Base-by-base conservation (phyloP, 495 filamentous ascomycete genomes). In the Darksidea phi region DNA sequence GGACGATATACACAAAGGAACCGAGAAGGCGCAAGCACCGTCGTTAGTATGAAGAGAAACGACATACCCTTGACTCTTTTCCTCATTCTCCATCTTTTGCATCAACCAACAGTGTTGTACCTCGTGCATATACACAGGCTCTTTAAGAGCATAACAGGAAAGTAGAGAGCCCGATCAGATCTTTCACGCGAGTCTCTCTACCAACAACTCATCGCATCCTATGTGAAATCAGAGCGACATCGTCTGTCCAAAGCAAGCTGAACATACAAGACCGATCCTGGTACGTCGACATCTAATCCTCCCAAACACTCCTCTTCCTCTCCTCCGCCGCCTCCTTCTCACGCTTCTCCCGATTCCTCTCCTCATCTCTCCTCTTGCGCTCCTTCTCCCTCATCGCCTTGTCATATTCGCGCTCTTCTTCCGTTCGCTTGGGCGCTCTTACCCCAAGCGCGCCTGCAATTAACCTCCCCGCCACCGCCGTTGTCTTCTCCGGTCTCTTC, bases 391-490 rank as follows among this genome's bases (percentile, higher is more conserved):
- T 86, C 48, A 92, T 75, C 11, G 89, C 86, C 52, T 80, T 79
- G 69, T 98, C 94, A 72, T 96, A 98, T 62, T 88, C 88, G 58
- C 79, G 78, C 79, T 96, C 86, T 75, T 97, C 93, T 69, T 95
- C 90, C 11, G 88, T 97, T 70, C 81, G 80, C 77, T 83, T 88
- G 26, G 88, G 89, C 34, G 89, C 83, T 59, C 84, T 82, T 41
- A 97, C 83, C 4, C 94, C 94, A 67, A 98, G 76, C 6, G 88
- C 94, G 21, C 84, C 89, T 0, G 91, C 90, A 70, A 98, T 97
- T 85, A 98, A 79, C 63, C 94, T 80, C 56, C 88, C 82, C 24
- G 94, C 94, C 43, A 93, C 90, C 1, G 91, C 90, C 60, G 92
- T 94, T 58, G 92, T 92, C 75, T 94, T 98, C 75, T 95, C 91